Evolutionary conservation across 2,329 filamentous ascomycete species (phyloP).

Genomic region (Bipolaris cookei): DNA sequence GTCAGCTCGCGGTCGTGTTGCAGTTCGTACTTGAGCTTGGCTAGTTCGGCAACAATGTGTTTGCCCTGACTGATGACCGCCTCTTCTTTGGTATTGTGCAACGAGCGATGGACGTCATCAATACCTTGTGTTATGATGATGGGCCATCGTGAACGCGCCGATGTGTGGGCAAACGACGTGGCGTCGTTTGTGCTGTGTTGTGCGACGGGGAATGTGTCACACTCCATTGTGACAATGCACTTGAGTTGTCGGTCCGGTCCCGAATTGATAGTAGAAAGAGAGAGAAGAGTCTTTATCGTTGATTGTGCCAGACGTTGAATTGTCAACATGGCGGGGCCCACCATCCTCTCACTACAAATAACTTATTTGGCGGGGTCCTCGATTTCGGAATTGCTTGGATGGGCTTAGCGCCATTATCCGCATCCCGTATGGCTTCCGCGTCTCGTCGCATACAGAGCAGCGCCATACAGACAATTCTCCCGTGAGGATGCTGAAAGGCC

Average conservation of each 20-base stretch:
- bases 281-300: neutral
- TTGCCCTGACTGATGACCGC: conserved; percentile 81
- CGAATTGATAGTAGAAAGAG: neutral
- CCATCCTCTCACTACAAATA: neutral
- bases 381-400: neutral
- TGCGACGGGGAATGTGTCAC: conserved; percentile 58
- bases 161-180: conserved; percentile 84
- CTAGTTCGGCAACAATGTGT: conserved; percentile 78
- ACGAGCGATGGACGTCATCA: conserved; percentile 87
- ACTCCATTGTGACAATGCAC: conserved; percentile 22
- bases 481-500: too few relatives aligned
- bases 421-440: neutral
- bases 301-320: neutral
- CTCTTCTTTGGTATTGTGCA: conserved; percentile 64
- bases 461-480: too few relatives aligned
- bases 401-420: neutral
- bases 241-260: neutral
- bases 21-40: conserved; percentile 89
- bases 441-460: neutral
- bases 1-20: conserved; percentile 85
- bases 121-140: conserved; percentile 92
- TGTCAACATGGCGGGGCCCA: neutral
- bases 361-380: conserved; percentile 1
- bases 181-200: conserved; percentile 80
- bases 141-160: conserved; percentile 88